Conservation (phyloP, 768 basidiomycete species). For the Psilocybe azurescens region DNA sequence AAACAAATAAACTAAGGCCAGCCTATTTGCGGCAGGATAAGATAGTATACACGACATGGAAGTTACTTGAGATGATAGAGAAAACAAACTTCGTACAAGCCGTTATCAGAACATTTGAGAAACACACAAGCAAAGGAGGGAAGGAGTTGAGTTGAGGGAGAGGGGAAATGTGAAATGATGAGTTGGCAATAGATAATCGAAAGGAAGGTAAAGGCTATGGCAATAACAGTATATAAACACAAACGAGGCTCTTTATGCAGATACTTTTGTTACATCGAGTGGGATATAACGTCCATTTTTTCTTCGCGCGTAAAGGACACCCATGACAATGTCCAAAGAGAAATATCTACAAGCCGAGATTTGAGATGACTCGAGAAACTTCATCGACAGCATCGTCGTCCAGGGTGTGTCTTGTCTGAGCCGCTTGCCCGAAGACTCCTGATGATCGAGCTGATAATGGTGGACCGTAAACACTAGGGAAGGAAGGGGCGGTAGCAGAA, state of each 20-base stretch:
- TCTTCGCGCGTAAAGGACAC: slow-evolving; percentile 19
- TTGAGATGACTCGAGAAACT: slow-evolving; percentile 79
- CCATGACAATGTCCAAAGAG: slow-evolving; percentile 26
- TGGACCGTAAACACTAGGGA: slow-evolving; percentile 85
- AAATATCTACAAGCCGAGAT: slow-evolving; percentile 61
- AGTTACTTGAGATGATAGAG: slow-evolving; percentile 33
- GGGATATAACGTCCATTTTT: slow-evolving; percentile 30
- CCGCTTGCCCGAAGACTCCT: slow-evolving; percentile 24
- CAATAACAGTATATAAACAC: slow-evolving; percentile 31
- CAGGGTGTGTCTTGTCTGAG: slow-evolving; percentile 35
- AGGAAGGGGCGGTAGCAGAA: slow-evolving; percentile 77
- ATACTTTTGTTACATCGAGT: slow-evolving; percentile 35
- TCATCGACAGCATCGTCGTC: slow-evolving; percentile 71
- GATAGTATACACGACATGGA: slow-evolving; percentile 45
- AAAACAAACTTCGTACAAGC: slow-evolving; percentile 24
- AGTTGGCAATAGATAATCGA: slow-evolving; percentile 22
- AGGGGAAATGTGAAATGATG: slow-evolving; percentile 15
- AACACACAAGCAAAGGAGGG: slow-evolving; percentile 13
- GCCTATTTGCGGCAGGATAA: slow-evolving; percentile 57
- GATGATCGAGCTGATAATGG: slow-evolving; percentile 45
- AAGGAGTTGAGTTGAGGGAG: slow-evolving; percentile 19
- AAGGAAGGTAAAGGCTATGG: slow-evolving; percentile 26
- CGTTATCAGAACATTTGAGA: slow-evolving; percentile 16
- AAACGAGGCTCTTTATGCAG: slow-evolving; percentile 25
- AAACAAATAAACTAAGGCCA: slow-evolving; percentile 65